Conservation (phyloP, 345 rosid species). For the Isatis tinctoria region DNA sequence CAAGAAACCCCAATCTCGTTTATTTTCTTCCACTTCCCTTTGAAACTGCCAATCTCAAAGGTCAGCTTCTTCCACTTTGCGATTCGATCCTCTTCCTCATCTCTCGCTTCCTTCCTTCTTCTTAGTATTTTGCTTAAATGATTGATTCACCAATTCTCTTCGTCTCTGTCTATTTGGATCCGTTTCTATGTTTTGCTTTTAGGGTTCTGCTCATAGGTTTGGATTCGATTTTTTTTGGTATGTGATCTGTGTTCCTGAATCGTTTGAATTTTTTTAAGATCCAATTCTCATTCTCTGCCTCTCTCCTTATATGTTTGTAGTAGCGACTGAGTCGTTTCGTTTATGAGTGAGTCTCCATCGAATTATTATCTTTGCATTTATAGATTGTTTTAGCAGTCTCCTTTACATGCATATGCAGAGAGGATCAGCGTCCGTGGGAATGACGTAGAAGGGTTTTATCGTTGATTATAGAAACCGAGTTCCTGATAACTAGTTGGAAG, state of each 20-base stretch:
- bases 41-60: conserved; percentile 4
- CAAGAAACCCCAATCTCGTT: conserved; percentile 20
- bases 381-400: not conserved
- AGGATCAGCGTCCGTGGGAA: not conserved
- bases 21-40: not conserved
- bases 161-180: conserved; percentile 10
- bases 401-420: conserved; percentile 12
- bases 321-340: not conserved
- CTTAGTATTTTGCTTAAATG: too few relatives aligned
- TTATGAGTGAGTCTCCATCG: not conserved
- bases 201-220: conserved; percentile 8
- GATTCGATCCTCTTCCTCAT: not conserved
- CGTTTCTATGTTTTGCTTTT: not conserved
- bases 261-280: not conserved
- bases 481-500: not conserved
- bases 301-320: not conserved
- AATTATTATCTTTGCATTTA: not conserved
- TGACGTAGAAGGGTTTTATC: conserved; percentile 3
- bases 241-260: conserved; percentile 1
- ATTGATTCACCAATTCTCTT: not conserved
- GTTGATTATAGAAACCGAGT: not conserved
- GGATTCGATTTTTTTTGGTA: not conserved
- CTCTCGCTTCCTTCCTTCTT: not conserved
- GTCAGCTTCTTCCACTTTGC: conserved; percentile 1
- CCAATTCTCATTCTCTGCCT: not conserved